These are phyloP conservation scores for Hyaloperonospora brassicae DNA, from an alignment of 352 stramenopile species.

Conservation along the genomic window DNA sequence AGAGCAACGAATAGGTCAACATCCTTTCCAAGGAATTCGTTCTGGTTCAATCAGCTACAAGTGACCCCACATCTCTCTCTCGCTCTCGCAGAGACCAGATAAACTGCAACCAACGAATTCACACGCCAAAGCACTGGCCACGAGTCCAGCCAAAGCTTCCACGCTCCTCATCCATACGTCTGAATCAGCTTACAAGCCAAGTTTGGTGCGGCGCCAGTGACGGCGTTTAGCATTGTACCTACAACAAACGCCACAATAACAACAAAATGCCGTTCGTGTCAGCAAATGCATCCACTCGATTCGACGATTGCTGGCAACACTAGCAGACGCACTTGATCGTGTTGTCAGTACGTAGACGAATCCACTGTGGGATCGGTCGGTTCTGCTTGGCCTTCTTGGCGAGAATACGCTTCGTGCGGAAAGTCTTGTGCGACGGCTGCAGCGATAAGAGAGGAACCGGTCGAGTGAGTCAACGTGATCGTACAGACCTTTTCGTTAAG, in stretches of 20 bases:
- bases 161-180: too few relatives aligned
- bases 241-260: not conserved
- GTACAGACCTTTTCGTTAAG: too few relatives aligned
- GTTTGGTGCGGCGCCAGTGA: constrained; percentile 99
- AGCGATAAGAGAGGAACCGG: not conserved
- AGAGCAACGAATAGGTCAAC: constrained; percentile 2
- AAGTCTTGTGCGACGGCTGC: constrained; percentile 99
- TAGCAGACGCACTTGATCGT: constrained; percentile 84
- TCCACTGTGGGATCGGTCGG: constrained; percentile 99
- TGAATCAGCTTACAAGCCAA: constrained; percentile 93
- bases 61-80: constrained; percentile 8
- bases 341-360: constrained; percentile 98
- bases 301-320: constrained; percentile 10
- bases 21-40: constrained; percentile 35
- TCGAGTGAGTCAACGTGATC: too few relatives aligned
- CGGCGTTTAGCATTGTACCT: constrained; percentile 99
- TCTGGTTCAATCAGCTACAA: constrained; percentile 31
- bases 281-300: not conserved
- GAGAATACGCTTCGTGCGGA: constrained; percentile 99
- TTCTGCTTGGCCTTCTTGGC: constrained; percentile 99
- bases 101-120: constrained; percentile 16
- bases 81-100: constrained; percentile 1
- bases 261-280: not conserved
- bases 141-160: not conserved
- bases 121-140: constrained; percentile 4